Base-by-base conservation (phyloP, 768 basidiomycete genomes). In the Agrocybe chaxingu region DNA sequence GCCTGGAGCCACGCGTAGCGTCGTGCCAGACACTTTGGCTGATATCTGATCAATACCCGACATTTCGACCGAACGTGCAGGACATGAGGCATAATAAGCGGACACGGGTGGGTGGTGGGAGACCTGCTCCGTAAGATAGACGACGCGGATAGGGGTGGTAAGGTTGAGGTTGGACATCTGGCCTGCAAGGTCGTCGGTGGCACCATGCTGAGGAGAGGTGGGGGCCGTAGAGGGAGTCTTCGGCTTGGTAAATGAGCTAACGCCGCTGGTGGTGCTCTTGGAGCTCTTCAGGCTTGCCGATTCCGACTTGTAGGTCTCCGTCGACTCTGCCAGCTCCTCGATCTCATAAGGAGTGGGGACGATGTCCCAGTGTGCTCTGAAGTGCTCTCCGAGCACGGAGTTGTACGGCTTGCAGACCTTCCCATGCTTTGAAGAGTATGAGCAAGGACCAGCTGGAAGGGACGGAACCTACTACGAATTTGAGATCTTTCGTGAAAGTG, bases 71-170 rank as follows among this genome's bases (percentile, higher is more conserved):
- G 80, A 79, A 19, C 84, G 80, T 37, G 81, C 71, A 0, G 94
- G 92, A 66, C 91, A 95, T 3, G 71, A 54, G 6, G 88, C 91
- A 55, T 83, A 85, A 62, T 84, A 96, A 0, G 89, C 84, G 1
- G 92, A 96, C 30, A 98, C 82, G 2, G 97, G 97, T 0, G 97
- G 97, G 61, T 99, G 97, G 69, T 99, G 97, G 1, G 91, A 97
- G 42, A 98, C 85, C 68, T 97, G 95, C 66, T 97, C 95, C 10
- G 93, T 96, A 42, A 95, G 69, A 66, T 81, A 96, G 5, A 82
- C 79, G 39, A 95, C 81, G 32, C 92, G 87, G 11, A 83, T 66
- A 44, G 73, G 71, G 18, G 24, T 50, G 24, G 53, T 32, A 39
- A 90, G 74, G 59, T 75, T 83, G 40, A 87, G 78, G 47, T 73